Evolutionary conservation across 1,139 yeast species (phyloP).

Genomic region (Geotrichum carabidarum): DNA sequence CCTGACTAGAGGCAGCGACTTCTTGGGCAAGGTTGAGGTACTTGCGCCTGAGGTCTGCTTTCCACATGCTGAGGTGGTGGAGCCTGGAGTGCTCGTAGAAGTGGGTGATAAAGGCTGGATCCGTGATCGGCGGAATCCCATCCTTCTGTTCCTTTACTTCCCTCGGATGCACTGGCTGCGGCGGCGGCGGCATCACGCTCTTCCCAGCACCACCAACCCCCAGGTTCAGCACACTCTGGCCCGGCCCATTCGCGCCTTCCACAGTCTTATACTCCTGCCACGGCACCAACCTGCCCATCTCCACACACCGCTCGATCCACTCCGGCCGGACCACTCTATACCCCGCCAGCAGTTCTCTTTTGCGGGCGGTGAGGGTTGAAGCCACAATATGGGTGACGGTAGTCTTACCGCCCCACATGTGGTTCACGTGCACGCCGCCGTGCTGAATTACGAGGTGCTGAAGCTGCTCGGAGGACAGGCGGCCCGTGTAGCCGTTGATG

Average conservation of each 20-base stretch:
- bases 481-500: conserved; percentile 75
- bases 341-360: conserved; percentile 56
- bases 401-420: conserved; percentile 59
- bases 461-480: conserved; percentile 66
- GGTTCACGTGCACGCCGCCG: conserved; percentile 52
- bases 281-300: conserved; percentile 45
- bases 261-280: conserved; percentile 68
- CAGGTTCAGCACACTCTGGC: conserved; percentile 4
- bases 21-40: conserved; percentile 42
- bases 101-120: conserved; percentile 65
- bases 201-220: no score
- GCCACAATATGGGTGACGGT: conserved; percentile 84
- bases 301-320: conserved; percentile 72
- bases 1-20: neutral
- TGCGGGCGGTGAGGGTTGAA: conserved; percentile 69
- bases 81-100: conserved; percentile 79
- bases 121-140: conserved; percentile 27
- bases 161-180: neutral
- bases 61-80: conserved; percentile 87
- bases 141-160: neutral
- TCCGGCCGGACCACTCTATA: conserved; percentile 74
- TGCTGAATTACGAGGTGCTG: conserved; percentile 65
- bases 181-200: neutral
- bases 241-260: conserved; percentile 27
- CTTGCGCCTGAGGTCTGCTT: conserved; percentile 61